A percentile compares a stretch with the other conserved stretches of the same genome.
These are phyloP conservation scores for Salix koriyanagi DNA, from an alignment of 345 rosid genomes.

Conservation along the genomic window DNA sequence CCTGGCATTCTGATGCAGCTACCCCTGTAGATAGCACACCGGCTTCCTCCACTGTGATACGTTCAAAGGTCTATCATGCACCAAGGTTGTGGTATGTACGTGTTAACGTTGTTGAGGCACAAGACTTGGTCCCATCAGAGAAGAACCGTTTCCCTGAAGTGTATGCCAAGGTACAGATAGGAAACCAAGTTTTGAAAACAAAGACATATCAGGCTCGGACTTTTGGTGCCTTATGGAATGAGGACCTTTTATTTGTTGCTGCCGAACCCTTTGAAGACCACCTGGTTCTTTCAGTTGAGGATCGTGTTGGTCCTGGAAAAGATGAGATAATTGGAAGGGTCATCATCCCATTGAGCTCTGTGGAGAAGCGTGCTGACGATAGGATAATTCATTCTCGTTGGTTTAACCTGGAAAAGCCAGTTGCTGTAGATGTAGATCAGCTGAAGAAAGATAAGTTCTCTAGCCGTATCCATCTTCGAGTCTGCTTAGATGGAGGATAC, in stretches of 20 bases:
- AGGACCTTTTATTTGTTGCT: slow-evolving; percentile 35
- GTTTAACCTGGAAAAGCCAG: slow-evolving; percentile 35
- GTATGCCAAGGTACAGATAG: slow-evolving; percentile 29
- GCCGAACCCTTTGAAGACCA: slow-evolving; percentile 34
- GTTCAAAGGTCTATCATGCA: slow-evolving; percentile 36
- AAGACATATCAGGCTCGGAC: slow-evolving; percentile 28
- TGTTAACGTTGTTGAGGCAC: slow-evolving; percentile 33
- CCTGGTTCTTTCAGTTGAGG: slow-evolving; percentile 32
- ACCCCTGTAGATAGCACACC: slow-evolving; percentile 18
- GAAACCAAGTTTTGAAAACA: slow-evolving; percentile 30
- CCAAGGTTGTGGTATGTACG: slow-evolving; percentile 33
- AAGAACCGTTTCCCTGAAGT: slow-evolving; percentile 30
- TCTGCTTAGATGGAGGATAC: slow-evolving; percentile 33
- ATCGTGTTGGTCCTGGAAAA: slow-evolving; percentile 29
- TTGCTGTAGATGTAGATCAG: slow-evolving; percentile 30
- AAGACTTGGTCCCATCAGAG: slow-evolving; percentile 30
- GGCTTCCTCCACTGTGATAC: slow-evolving; percentile 20
- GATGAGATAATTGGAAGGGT: slow-evolving; percentile 33
- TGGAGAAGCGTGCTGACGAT: slow-evolving; percentile 34
- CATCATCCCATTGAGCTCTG: slow-evolving; percentile 22
- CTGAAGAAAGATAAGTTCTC: slow-evolving; percentile 30
- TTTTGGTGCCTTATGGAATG: slow-evolving; percentile 31
- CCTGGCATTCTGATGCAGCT: slow-evolving; percentile 38
- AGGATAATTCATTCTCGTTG: slow-evolving; percentile 30
- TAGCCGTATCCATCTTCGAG: slow-evolving; percentile 31